Evolutionary conservation across 306 rosid genomes (phyloP), one percentile per base, ranked within the genome.

Genomic region (Bauhinia variegata): DNA sequence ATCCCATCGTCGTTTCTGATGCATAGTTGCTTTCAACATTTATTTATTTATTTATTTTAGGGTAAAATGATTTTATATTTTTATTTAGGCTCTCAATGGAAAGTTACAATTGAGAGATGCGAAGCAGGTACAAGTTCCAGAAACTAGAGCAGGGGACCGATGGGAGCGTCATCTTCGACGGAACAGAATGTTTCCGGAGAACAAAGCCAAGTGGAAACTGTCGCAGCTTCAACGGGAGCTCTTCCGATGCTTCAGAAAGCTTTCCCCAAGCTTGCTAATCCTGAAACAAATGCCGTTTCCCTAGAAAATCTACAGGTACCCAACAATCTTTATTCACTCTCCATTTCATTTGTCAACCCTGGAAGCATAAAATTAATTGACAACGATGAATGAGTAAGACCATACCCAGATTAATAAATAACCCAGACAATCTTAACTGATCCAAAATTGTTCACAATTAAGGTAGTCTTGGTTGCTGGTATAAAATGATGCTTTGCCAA

Each of bases 131-230:
- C 38, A 61, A 23, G 44, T 16, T 13, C 19, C 16, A 46, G 16
- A 23, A 16, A 31, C n/a, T n/a, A n/a, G n/a, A n/a, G 41, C 67
- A 23, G 33, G 73, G 14, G 42, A 67, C 17, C 64, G 63, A 87
- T 89, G 98, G 98, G 97, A 48, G 93, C 89, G 17, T 84, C 98
- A 16, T 50, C 71, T n/a, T 93, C 98, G 47, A 60, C 86, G 51
- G 87, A 74, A 79, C 79, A 79, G 47, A 53, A 28, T 13, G 66
- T 74, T 16, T 53, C 96, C 51, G 18, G 50, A 54, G 96, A 93
- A 12, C 97, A 86, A 65, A 73, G 69, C 10, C 95, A 86, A 61
- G 89, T 69, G 11, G 98, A 93, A 75, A 10, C 62, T 55, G 55
- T 79, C 23, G 96, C 96, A 7, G 72, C 87, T 34, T 88, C 97